A percentile compares a stretch with the other conserved stretches of the same genome.
Conservation (phyloP, 805 yeast genomes). For the Candida germanica region DNA sequence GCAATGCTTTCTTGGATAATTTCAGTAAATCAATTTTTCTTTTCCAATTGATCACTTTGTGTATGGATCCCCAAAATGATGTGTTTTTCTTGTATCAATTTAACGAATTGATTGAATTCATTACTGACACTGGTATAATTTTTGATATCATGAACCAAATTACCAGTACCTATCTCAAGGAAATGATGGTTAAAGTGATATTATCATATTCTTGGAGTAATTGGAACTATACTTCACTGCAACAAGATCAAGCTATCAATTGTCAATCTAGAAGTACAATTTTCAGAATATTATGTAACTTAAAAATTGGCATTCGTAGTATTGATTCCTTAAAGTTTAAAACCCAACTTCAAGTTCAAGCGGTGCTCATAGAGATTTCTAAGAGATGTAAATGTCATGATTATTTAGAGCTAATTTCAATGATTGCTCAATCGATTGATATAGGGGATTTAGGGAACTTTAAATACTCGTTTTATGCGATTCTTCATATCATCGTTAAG, state of each 20-base stretch:
- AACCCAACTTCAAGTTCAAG: slow-evolving; percentile 14
- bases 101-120: slow-evolving; percentile 34
- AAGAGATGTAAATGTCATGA: slow-evolving; percentile 25
- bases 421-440: slow-evolving; percentile 33
- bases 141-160: slow-evolving; percentile 24
- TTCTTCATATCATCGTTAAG: slow-evolving; percentile 19
- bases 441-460: slow-evolving; percentile 15
- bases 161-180: slow-evolving; percentile 18
- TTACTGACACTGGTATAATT: slow-evolving; percentile 38
- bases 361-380: slow-evolving; percentile 14
- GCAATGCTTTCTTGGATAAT: slow-evolving; percentile 5
- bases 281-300: slow-evolving; percentile 32
- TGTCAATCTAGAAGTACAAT: slow-evolving; percentile 27
- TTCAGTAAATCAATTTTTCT: slow-evolving; percentile 10
- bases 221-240: slow-evolving; percentile 5
- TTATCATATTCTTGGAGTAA: slow-evolving; percentile 40
- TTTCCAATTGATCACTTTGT: slow-evolving; percentile 19
- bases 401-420: slow-evolving; percentile 27
- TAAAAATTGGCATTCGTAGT: slow-evolving; percentile 24
- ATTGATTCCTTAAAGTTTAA: slow-evolving; percentile 4
- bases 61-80: slow-evolving; percentile 21
- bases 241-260: slow-evolving; percentile 8
- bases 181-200: slow-evolving; percentile 38
- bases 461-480: slow-evolving; percentile 25
- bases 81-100: slow-evolving; percentile 33